These are phyloP conservation scores for Toxoplasma gondii DNA, from an alignment of 169 alveolate species.

Conservation along the genomic window DNA sequence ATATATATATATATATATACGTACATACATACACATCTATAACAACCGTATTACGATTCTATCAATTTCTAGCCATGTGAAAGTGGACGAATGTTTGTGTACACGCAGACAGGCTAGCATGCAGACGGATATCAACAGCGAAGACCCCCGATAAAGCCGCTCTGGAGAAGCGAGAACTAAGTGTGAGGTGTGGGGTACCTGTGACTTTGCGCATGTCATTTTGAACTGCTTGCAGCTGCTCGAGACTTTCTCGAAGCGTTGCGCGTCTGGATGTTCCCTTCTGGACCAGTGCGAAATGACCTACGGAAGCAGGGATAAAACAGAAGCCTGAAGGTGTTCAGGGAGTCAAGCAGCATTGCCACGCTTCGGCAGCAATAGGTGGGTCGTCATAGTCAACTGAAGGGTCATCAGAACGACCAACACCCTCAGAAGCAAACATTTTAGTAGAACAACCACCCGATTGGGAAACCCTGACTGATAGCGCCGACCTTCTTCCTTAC, in stretches of 20 bases:
- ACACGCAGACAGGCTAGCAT: too few relatives aligned
- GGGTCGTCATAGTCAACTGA: neutral
- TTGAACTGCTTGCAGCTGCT: slow-evolving; percentile 93
- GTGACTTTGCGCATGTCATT: slow-evolving; percentile 88
- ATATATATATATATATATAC: too few relatives aligned
- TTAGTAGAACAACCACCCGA: neutral
- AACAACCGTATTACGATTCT: too few relatives aligned
- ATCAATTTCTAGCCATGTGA: too few relatives aligned
- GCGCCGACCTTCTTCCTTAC: slow-evolving; percentile 54
- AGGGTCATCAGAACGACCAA: neutral
- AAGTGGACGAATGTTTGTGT: too few relatives aligned
- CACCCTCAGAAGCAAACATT: neutral
- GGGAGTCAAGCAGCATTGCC: neutral
- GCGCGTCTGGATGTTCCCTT: slow-evolving; percentile 79
- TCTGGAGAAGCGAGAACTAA: too few relatives aligned
- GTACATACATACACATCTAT: too few relatives aligned
- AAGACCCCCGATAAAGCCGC: too few relatives aligned
- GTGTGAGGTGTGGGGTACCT: neutral
- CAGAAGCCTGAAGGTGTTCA: neutral
- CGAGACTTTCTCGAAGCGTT: slow-evolving; percentile 93
- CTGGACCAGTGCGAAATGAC: slow-evolving; percentile 79
- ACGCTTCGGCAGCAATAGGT: neutral
- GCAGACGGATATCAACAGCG: too few relatives aligned
- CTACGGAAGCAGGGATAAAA: neutral
- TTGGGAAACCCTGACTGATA: neutral